Conservation (phyloP, 2,329 filamentous ascomycete species). For the Aureobasidium vineae region DNA sequence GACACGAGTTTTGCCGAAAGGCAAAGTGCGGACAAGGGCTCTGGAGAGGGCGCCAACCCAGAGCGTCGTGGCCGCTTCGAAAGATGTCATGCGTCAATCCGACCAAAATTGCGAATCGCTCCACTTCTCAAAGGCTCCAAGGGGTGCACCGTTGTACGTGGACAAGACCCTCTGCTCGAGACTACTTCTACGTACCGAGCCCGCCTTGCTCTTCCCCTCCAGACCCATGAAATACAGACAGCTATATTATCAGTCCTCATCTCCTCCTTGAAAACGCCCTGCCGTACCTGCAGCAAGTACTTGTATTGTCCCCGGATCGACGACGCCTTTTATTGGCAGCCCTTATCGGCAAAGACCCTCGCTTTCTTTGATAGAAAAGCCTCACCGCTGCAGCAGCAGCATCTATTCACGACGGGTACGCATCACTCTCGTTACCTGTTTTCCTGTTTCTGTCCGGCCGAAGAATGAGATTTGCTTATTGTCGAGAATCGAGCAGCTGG, state of each 20-base stretch:
- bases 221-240: neutral
- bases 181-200: neutral
- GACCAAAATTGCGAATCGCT: conserved; percentile 23
- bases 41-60: no score
- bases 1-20: conserved; percentile 20
- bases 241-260: neutral
- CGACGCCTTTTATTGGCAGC: conserved; percentile 13
- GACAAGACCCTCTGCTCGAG: neutral
- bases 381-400: conserved; percentile 19
- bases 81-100: conserved; percentile 15
- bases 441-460: conserved; percentile 1
- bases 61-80: conserved; percentile 10
- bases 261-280: neutral
- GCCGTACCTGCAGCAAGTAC: conserved; percentile 14
- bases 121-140: conserved; percentile 9
- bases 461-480: conserved; percentile 6
- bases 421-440: neutral
- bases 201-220: neutral
- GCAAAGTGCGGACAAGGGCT: conserved; percentile 9
- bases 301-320: neutral
- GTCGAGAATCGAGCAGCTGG: neutral
- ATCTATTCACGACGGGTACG: conserved; percentile 21
- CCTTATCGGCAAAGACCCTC: conserved; percentile 15
- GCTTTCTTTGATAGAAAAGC: conserved; percentile 18
- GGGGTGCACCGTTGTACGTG: conserved; percentile 7